Percentiles rank a stretch among this genome's conserved stretches.
Evolutionary conservation across 192 early-diverging fungal genomes (phyloP).

Genomic region (Chytriomyces sp.): DNA sequence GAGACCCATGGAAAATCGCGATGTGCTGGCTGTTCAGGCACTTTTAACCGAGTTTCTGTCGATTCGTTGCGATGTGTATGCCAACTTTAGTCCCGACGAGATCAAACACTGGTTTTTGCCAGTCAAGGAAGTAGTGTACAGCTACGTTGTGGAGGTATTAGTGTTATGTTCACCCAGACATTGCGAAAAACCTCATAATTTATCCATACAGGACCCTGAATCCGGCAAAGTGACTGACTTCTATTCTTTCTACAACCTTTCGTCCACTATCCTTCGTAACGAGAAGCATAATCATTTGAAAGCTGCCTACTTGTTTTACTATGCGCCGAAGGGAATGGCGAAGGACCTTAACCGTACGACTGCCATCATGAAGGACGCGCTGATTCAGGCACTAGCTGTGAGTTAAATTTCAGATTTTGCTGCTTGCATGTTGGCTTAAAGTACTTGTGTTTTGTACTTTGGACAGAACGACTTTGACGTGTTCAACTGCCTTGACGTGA

Average conservation of each 20-base stretch:
- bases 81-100: conserved; percentile 82
- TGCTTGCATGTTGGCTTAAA: conserved; percentile 8
- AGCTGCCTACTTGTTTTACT: conserved; percentile 96
- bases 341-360: conserved; percentile 57
- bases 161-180: not conserved
- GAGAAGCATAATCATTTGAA: conserved; percentile 70
- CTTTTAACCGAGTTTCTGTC: conserved; percentile 74
- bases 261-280: conserved; percentile 86
- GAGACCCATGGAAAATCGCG: conserved; percentile 75
- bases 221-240: conserved; percentile 79
- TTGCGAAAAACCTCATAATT: not conserved
- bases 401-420: conserved; percentile 11
- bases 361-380: conserved; percentile 74
- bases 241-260: conserved; percentile 92
- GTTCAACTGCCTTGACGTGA: conserved; percentile 89
- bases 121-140: conserved; percentile 82
- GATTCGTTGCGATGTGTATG: conserved; percentile 64
- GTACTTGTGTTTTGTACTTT: not conserved
- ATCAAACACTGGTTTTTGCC: conserved; percentile 91
- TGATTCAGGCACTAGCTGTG: conserved; percentile 70
- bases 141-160: conserved; percentile 86
- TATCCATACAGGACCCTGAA: conserved; percentile 47
- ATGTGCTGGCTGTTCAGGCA: conserved; percentile 72
- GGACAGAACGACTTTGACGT: conserved; percentile 81
- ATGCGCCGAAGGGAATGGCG: conserved; percentile 58